Conservation (phyloP, 2,329 filamentous ascomycete genomes). For the Elsinoe perseae region DNA sequence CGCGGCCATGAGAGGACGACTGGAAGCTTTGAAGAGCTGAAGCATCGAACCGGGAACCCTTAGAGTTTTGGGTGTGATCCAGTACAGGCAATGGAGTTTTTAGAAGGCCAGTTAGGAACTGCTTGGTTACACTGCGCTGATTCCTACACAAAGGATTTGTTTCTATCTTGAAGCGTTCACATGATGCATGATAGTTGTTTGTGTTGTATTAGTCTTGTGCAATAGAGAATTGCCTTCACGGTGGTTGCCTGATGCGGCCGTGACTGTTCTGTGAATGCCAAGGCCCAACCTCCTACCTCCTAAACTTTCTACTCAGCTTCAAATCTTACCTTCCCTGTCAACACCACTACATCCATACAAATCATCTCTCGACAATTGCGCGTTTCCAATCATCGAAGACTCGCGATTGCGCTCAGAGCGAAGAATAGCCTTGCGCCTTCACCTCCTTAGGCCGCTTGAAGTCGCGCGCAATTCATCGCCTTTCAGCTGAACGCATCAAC, state of each 20-base stretch:
- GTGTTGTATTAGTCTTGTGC: not conserved
- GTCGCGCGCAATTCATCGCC: not conserved
- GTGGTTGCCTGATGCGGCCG: not conserved
- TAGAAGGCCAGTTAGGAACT: no score
- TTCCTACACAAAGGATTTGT: not conserved
- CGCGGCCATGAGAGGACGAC: slow-evolving; percentile 83
- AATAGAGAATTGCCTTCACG: no score
- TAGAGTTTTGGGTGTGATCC: no score
- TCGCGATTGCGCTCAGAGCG: not conserved
- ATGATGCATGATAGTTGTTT: not conserved
- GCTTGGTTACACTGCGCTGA: no score
- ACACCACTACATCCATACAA: not conserved
- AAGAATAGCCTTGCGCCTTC: no score
- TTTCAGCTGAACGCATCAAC: not conserved
- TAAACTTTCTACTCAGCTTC: slow-evolving; percentile 11
- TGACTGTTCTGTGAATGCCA: not conserved
- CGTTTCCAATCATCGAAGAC: not conserved
- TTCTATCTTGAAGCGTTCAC: not conserved
- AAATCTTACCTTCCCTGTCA: not conserved
- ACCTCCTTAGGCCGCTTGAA: no score
- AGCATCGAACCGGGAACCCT: no score
- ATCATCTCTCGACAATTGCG: not conserved
- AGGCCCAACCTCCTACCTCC: not conserved
- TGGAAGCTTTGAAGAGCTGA: slow-evolving; percentile 87
- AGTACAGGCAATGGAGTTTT: not conserved